Evolutionary conservation across 164 flowering plant species (phyloP).

Genomic region (grape (Vitis vinifera)): ASM3070453v1 NC_081821.1:9373501-9374000

Average conservation of each 20-base stretch:
- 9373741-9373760: slow-evolving; percentile 8
- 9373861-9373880: too few relatives aligned
- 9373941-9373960: too few relatives aligned
- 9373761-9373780: slow-evolving; percentile 7
- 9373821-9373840: not conserved
- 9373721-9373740: slow-evolving; percentile 8
- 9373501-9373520: too few relatives aligned
- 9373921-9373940: too few relatives aligned
- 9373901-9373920: too few relatives aligned
- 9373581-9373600: not conserved
- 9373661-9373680: slow-evolving; percentile 1
- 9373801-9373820: not conserved
- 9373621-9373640: not conserved
- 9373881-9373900: too few relatives aligned
- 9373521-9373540: not conserved
- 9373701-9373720: not conserved
- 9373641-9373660: not conserved
- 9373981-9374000: not conserved
- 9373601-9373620: not conserved
- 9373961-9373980: too few relatives aligned
- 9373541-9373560: not conserved
- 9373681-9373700: slow-evolving; percentile 1
- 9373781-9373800: slow-evolving; percentile 17
- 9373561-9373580: not conserved
- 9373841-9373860: too few relatives aligned